phyloP scores from a whole-genome alignment of 176 grass and related monocot species.

The Cenchrus fungigraminus region DNA sequence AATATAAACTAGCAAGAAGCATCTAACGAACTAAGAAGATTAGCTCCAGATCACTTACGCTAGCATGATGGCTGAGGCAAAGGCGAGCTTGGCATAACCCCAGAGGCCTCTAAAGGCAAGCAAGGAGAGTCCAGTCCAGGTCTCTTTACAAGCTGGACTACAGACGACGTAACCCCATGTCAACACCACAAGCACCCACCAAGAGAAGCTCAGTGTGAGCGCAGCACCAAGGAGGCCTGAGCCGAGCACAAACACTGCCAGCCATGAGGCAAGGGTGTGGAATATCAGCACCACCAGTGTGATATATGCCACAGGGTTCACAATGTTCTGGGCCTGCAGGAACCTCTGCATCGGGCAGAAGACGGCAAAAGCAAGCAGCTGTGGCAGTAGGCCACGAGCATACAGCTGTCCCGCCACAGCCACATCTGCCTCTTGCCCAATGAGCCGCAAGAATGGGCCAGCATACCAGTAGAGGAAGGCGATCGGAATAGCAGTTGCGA shows the following conservation, averaged over 20 bases:
- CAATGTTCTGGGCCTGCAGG: constrained; percentile 75
- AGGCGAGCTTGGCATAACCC: constrained; percentile 68
- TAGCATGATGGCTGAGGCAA: constrained; percentile 71
- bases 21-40: neutral
- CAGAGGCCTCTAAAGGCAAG: constrained; percentile 63
- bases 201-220: constrained; percentile 60
- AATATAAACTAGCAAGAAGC: neutral
- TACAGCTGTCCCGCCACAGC: constrained; percentile 61
- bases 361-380: constrained; percentile 69
- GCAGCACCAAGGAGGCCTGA: constrained; percentile 56
- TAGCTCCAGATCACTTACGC: constrained; percentile 50
- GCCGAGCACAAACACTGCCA: constrained; percentile 52
- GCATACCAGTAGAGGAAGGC: constrained; percentile 77
- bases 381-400: constrained; percentile 55
- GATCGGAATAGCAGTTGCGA: constrained; percentile 44
- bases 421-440: constrained; percentile 54
- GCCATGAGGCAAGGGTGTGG: constrained; percentile 64
- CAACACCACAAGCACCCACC: constrained; percentile 62
- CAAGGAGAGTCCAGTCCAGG: constrained; percentile 57
- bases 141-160: constrained; percentile 63
- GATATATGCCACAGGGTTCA: constrained; percentile 63
- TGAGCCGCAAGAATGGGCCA: constrained; percentile 53
- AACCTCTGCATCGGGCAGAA: constrained; percentile 89
- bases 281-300: constrained; percentile 50
- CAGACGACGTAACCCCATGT: constrained; percentile 63